Evolutionary conservation across 805 yeast species (phyloP), one percentile per base, ranked within the genome.

Genomic region (Barnettozyma botsteinii): DNA sequence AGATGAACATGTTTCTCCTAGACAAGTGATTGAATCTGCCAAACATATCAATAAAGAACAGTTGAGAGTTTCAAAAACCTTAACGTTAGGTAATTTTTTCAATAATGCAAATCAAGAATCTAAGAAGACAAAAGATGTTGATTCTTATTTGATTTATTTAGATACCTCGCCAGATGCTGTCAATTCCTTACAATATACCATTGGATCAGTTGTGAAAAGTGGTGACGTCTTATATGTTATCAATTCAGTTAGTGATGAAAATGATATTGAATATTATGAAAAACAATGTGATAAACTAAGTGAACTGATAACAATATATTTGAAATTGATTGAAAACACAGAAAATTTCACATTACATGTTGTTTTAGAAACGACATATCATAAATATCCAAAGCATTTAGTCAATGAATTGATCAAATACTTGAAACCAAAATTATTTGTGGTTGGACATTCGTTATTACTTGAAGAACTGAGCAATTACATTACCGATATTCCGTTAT

Each of bases 101-200:
- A 35, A 37, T 4, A 21, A 46, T 20, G 38, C 35, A 35, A 42
- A n/a, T n/a, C n/a, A n/a, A n/a, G n/a, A n/a, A n/a, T n/a, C n/a
- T n/a, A n/a, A 14, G 30, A 50, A 46, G 37, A 47, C 40, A 22
- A 38, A 42, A 56, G 41, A 46, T 4, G 50, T 70, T n/a, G 77
- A 77, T 50, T 74, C 85, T 55, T 86, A 79, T 59, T 62, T 88
- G 35, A 72, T 87, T 17, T 86, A 93, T 53, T 75, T 83, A 66
- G 96, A 89, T 57, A 72, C 83, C 47, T 79, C 91, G 4, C 83
- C 86, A 0, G 96, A 87, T 56, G 81, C 95, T 2, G 69, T 72
- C 28, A 84, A 83, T 59, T 93, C 96, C 0, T 67, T 89, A 18
- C 93, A 86, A 53, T 88, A 96, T 84, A 76, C 88, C 31, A 69